Evolutionary conservation across 2,329 filamentous ascomycete genomes (phyloP).

Genomic region (Colletotrichum orchidophilum): DNA sequence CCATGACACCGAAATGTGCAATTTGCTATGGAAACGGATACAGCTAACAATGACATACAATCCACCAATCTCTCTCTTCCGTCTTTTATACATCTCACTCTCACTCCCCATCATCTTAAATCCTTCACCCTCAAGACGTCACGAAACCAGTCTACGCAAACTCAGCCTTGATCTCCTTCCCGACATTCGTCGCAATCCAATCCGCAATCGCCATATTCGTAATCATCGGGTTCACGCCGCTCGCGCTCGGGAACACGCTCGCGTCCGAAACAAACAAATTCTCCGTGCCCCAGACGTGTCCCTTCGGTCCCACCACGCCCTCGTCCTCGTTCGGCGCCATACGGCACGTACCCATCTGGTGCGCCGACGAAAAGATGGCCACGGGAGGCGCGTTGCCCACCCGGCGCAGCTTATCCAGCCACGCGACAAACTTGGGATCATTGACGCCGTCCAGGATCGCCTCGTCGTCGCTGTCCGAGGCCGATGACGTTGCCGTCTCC

Average conservation of each 20-base stretch:
- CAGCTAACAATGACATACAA: neutral
- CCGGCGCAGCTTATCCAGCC: constrained; percentile 62
- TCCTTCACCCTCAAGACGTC: too few relatives aligned
- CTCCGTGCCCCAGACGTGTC: constrained; percentile 72
- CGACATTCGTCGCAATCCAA: constrained; percentile 68
- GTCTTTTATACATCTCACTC: neutral
- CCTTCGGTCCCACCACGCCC: constrained; percentile 67
- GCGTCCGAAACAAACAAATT: constrained; percentile 77
- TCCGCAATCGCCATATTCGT: constrained; percentile 78
- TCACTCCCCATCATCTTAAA: too few relatives aligned
- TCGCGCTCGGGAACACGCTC: constrained; percentile 79
- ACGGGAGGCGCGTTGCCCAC: constrained; percentile 61
- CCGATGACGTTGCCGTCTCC: neutral
- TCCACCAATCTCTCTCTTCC: neutral
- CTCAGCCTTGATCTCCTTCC: constrained; percentile 51
- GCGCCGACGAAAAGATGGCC: constrained; percentile 72
- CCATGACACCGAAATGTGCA: neutral
- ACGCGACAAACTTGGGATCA: constrained; percentile 68
- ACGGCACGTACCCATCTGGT: constrained; percentile 82
- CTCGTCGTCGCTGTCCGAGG: constrained; percentile 6
- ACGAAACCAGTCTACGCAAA: neutral
- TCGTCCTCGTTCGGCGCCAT: constrained; percentile 67
- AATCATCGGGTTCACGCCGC: constrained; percentile 85
- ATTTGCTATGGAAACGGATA: neutral
- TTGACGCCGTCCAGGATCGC: constrained; percentile 50